Percentiles rank a stretch among this genome's conserved stretches.
Conservation (phyloP, 1,284 basidiomycete genomes). For the Clitocybe nebularis region DNA sequence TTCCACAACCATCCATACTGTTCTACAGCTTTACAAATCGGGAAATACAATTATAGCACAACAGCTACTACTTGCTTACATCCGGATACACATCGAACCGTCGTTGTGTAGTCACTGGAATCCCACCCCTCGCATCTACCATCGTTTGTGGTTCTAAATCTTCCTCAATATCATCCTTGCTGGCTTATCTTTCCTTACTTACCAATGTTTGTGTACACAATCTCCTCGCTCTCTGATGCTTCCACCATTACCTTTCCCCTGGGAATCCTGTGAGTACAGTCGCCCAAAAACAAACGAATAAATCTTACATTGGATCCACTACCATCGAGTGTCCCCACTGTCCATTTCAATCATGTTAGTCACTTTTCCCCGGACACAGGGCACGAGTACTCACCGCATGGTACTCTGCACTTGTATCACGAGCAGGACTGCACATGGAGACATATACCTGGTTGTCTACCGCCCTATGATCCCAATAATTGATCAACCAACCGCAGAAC, state of each 20-base stretch:
- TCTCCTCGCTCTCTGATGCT: conserved; percentile 77
- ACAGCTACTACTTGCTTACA: conserved; percentile 36
- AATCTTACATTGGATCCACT: conserved; percentile 87
- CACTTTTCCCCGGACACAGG: conserved; percentile 3
- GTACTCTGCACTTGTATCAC: conserved; percentile 77
- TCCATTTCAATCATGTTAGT: conserved; percentile 7
- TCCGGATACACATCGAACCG: conserved; percentile 91
- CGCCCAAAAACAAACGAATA: background rate
- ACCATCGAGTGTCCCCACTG: conserved; percentile 5
- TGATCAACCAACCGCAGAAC: too few relatives aligned
- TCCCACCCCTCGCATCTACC: conserved; percentile 69
- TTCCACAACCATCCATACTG: conserved; percentile 39
- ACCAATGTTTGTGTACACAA: conserved; percentile 83
- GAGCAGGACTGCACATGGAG: conserved; percentile 93
- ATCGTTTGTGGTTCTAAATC: conserved; percentile 68
- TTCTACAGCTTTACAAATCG: conserved; percentile 37
- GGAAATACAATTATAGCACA: conserved; percentile 19
- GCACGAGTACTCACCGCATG: conserved; percentile 65
- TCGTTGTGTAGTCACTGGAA: conserved; percentile 85
- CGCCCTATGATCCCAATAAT: conserved; percentile 71
- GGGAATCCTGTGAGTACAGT: conserved; percentile 12
- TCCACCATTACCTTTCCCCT: conserved; percentile 83
- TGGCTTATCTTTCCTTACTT: conserved; percentile 25
- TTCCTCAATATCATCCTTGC: conserved; percentile 1
- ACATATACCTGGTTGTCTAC: conserved; percentile 96